A percentile compares a stretch with the other conserved stretches of the same genome.
These are phyloP conservation scores for Xerocomus minutiporus DNA, from an alignment of 1,284 basidiomycete species.

Conservation along the genomic window DNA sequence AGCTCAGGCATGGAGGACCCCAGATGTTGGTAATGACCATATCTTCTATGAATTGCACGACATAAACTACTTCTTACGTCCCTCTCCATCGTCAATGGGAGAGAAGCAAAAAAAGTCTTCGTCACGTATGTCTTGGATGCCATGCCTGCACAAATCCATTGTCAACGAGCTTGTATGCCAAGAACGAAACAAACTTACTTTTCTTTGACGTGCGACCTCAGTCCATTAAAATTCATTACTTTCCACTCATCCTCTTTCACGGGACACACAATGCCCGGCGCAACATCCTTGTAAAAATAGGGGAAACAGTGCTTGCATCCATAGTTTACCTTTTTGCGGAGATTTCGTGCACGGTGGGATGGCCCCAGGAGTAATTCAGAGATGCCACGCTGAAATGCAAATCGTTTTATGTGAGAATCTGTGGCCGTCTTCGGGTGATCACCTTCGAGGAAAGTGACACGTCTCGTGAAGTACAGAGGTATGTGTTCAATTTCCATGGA, in stretches of 20 bases:
- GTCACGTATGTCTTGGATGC: conserved; percentile 37
- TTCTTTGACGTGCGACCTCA: conserved; percentile 54
- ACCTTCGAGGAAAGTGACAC: background rate
- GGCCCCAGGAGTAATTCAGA: conserved; percentile 30
- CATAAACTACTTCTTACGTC: background rate
- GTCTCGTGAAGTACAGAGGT: background rate
- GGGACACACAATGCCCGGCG: background rate
- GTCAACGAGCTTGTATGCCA: background rate
- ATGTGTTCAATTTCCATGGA: conserved; percentile 43
- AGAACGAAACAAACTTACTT: conserved; percentile 40
- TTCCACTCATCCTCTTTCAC: conserved; percentile 4
- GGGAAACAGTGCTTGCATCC: conserved; percentile 52
- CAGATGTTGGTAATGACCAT: background rate
- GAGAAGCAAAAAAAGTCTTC: conserved; percentile 37
- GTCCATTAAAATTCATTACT: conserved; percentile 47
- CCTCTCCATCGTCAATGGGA: background rate
- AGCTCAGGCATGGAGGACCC: conserved; percentile 47
- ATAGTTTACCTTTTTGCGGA: conserved; percentile 38
- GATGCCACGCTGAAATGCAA: conserved; percentile 33
- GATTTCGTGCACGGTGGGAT: conserved; percentile 19
- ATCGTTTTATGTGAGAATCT: conserved; percentile 6
- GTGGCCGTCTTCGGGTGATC: background rate
- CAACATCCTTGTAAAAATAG: background rate
- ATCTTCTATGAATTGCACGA: background rate
- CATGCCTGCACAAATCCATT: conserved; percentile 33